Evolutionary conservation across 208 protist species (phyloP), one percentile per base, ranked within the genome.

Genomic region (Leishmania gerbilli): DNA sequence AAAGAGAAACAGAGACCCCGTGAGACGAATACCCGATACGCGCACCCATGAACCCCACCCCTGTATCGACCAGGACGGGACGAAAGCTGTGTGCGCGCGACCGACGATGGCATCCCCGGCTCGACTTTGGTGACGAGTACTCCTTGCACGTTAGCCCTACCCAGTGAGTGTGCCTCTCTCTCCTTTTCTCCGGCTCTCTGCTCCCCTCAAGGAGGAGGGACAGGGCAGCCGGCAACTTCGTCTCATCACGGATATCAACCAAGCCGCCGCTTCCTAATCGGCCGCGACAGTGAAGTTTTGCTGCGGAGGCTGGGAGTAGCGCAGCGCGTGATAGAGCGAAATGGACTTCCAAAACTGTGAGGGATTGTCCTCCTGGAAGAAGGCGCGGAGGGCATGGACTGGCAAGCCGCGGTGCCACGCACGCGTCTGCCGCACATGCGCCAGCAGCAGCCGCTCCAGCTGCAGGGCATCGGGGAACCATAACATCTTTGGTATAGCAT

Each of bases 381-480:
- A 87, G 31, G 62, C 72, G 51, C 67, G 77, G 27, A 92, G 85
- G 6, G 82, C 82, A 13, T 55, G 82, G 42, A 82, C 55, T 40
- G 77, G 74, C 40, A 64, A 15, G 74, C 67, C 55, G 67, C 60
- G 71, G 1, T 77, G 77, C 56, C 82, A 74, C 82, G 51, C 71
- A 15, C 72, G 56, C 31, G 62, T 47, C 67, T 85, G 74, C 4
- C 80, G 67, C 7, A 90, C 55, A 55, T 81, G 79, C 53, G 79
- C 77, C 51, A 85, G 74, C 42, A 84, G 67, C 49, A 82, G 49
- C 17, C 92, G 89, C 81, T 93, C 88, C 17, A 91, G 72, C 80
- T 95, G 92, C 79, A 95, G 81, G 51, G 87, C 60, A 68, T 93
- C 87, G 45, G 92, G 90, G 75, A 95, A 93, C 85, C 89, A 95